These are phyloP conservation scores for Auricularia sp. DNA, from an alignment of 768 basidiomycete genomes.

Conservation along the genomic window DNA sequence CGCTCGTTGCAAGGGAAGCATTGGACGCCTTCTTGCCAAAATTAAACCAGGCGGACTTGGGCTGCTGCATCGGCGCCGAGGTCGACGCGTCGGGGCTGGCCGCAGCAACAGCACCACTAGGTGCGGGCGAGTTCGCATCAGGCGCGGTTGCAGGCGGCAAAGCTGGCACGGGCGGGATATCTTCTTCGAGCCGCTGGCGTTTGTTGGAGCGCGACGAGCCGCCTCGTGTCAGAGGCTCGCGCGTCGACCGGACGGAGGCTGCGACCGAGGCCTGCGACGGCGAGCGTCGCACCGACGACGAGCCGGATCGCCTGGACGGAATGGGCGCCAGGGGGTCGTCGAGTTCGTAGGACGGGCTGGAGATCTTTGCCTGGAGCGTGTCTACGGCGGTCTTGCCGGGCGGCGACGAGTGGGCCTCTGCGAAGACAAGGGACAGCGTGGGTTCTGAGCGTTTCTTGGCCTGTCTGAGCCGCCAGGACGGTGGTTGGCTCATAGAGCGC, in stretches of 20 bases:
- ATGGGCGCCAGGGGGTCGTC: background rate
- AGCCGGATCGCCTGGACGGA: too few relatives aligned
- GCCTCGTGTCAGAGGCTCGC: background rate
- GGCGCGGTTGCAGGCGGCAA: background rate
- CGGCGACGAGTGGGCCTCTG: background rate
- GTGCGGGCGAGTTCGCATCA: background rate
- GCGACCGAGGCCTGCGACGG: background rate
- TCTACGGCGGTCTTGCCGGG: background rate
- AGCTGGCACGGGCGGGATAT: background rate
- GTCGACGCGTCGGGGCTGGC: background rate
- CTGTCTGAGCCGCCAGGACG: background rate
- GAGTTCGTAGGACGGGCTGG: background rate
- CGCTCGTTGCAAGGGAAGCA: background rate
- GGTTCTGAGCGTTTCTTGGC: background rate
- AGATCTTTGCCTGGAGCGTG: background rate
- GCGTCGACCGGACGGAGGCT: background rate
- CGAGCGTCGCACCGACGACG: background rate
- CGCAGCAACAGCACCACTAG: background rate
- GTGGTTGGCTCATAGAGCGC: background rate
- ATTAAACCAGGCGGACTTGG: background rate
- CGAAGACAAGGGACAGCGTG: background rate
- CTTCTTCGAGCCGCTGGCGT: background rate
- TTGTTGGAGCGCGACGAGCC: background rate
- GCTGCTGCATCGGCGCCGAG: background rate
- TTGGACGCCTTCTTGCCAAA: background rate